Base-by-base conservation (phyloP, 2,329 filamentous ascomycete species). In the Monosporascus ibericus region DNA sequence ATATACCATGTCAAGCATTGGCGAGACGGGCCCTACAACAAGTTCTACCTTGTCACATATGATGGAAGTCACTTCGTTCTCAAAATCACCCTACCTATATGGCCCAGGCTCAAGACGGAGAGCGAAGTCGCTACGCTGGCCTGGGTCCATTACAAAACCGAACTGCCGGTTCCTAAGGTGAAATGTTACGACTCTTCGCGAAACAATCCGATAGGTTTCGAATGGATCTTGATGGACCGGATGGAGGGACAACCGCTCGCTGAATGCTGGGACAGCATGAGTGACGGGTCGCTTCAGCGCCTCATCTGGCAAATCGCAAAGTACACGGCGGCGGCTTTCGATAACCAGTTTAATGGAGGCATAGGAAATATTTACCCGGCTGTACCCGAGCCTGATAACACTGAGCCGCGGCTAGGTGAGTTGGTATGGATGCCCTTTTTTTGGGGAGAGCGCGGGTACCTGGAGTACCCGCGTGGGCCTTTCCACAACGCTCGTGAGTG, bases 181-280 rank as follows among this genome's bases (percentile, higher is more conserved):
- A 48, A 37, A 6, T 58, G 49, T 22, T 62, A 60, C 39, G 57
- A 63, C 38, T 49, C 60, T 0, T 57, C 58, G 1, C 50, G 56
- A 14, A 40, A 62, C 18, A 65, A 62, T 20, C 55, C 59, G 1
- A 48, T 67, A 17, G 65, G 65, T 0, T 64, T 62, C 14, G 67
- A 69, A 52, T 69, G 67, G 66, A 61, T 67, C 11, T 50, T 68
- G 6, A 65, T 67, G 65, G 54, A 50, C 8, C 58, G 55, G 18
- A 42, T 67, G 3, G 46, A 60, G 2, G 68, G 68, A 1, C 49
- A 44, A 6, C 57, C 65, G 0, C 60, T 71, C 15, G 55, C 49
- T 14, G 48, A 64, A 34, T 56, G 53, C 30, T 70, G 68, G 68
- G 11, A 47, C 7, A 48, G 51, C 1, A 50, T 65, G 22, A 42